Base-by-base conservation (phyloP, 306 rosid species). In the Inga laurina region DNA sequence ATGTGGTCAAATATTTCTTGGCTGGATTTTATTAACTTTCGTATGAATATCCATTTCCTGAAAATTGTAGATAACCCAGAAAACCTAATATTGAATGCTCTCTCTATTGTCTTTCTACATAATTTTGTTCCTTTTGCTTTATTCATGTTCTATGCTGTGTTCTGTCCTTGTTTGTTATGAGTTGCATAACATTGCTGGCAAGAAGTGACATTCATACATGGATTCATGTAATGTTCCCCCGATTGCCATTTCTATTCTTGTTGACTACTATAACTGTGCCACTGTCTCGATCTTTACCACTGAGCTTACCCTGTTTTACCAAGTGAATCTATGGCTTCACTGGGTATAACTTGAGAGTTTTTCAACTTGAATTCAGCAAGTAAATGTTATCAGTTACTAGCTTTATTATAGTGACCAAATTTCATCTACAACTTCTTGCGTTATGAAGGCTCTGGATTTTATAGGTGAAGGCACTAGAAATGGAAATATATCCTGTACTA, bases 401-500 rank as follows among this genome's bases (percentile, higher is more conserved):
- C 77, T n/a, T 34, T 51, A 57, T 57, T 49, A 22, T 81, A 72
- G 74, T 84, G 75, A 75, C 24, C 43, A 74, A 82, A 78, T 44
- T 68, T 73, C 76, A 65, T 37, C 67, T 82, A 61, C 75, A 81
- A 69, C 65, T 76, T 52, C 69, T 76, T 46, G 34, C 77, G 37
- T 82, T 87, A 34, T 77, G 81, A 76, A 65, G 78, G 82, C 77
- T 78, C 65, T 85, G 86, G 79, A 77, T 82, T 80, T 83, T 72
- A 78, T 83, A 96, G 99, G 98, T 89, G 72, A 90, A 84, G 41
- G 97, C 89, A 70, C 82, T 96, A 81, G 92, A 88, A 79, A 82
- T 78, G 92, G 94, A 93, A 91, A 90, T 96, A 79, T 89, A 96
- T 88, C 99, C 99, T 16, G 92, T 90, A 80, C 88, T 96, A 69